Conservation (phyloP, 2,329 filamentous ascomycete genomes). For the Paecilomyces variotii region DNA sequence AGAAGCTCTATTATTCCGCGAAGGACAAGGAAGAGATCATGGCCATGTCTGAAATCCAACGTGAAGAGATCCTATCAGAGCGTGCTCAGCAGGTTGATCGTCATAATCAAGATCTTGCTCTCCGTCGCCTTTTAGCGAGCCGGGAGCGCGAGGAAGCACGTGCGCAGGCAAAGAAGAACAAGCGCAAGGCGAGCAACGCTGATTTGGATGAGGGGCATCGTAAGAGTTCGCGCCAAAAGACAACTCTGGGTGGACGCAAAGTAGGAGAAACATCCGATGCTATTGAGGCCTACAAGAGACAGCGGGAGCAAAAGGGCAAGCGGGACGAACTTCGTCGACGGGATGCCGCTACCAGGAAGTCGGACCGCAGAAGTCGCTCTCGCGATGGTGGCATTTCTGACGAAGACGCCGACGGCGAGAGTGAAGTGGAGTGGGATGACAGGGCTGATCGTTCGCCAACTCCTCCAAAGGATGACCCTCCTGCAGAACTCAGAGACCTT, state of each 20-base stretch:
- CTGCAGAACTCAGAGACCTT: constrained; percentile 69
- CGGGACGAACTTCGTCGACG: constrained; percentile 40
- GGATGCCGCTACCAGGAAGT: constrained; percentile 33
- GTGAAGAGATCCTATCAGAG: constrained; percentile 83
- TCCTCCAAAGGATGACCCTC: constrained; percentile 55
- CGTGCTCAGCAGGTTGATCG: constrained; percentile 75
- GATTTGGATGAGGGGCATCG: constrained; percentile 71
- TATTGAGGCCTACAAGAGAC: constrained; percentile 62
- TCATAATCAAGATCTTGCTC: constrained; percentile 70
- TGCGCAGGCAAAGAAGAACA: constrained; percentile 42
- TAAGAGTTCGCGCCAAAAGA: constrained; percentile 66
- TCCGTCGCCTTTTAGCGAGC: constrained; percentile 67
- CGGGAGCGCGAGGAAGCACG: constrained; percentile 54
- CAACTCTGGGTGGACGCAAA: constrained; percentile 56
- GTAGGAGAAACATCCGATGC: constrained; percentile 61
- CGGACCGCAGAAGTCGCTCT: constrained; percentile 55
- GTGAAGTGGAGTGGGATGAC: constrained; percentile 70
- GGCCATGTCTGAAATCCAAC: constrained; percentile 79
- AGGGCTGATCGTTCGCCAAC: constrained; percentile 44
- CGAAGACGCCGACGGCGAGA: constrained; percentile 60
- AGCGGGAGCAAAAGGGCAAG: constrained; percentile 51
- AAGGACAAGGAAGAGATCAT: constrained; percentile 73
- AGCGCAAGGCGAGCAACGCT: constrained; percentile 69
- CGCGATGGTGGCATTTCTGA: constrained; percentile 56
- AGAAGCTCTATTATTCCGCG: constrained; percentile 71